phyloP scores from a whole-genome alignment of 345 rosid species.

The Trapa incisa region DNA sequence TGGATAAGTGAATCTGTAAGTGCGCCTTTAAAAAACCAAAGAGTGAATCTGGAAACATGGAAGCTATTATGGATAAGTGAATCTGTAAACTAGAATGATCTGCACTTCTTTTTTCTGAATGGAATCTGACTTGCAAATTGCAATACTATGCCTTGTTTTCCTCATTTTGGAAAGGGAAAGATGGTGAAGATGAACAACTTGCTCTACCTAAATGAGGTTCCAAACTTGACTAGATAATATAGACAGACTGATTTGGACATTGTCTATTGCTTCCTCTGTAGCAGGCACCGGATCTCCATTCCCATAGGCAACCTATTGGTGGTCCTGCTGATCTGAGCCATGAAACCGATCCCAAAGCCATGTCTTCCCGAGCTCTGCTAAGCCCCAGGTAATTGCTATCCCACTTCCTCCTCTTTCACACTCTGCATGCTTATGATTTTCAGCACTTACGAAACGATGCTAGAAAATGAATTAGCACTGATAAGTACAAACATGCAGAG shows the following conservation, averaged over 20 bases:
- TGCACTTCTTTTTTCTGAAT: no score
- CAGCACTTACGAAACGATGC: not conserved
- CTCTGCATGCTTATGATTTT: not conserved
- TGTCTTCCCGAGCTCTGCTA: constrained; percentile 28
- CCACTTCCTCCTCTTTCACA: not conserved
- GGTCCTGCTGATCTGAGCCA: constrained; percentile 30
- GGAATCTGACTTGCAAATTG: no score
- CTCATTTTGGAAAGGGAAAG: no score
- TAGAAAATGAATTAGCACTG: not conserved
- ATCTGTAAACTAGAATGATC: no score
- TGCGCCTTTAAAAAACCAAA: no score
- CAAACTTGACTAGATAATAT: not conserved
- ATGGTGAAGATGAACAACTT: no score
- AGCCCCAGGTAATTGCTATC: constrained; percentile 38
- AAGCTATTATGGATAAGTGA: no score
- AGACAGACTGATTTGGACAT: not conserved
- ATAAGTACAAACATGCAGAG: constrained; percentile 24
- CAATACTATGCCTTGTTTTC: no score
- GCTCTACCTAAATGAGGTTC: no score
- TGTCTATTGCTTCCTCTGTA: constrained; percentile 20
- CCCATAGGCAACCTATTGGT: constrained; percentile 27
- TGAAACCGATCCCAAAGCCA: constrained; percentile 24
- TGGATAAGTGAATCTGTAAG: no score
- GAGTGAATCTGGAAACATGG: no score
- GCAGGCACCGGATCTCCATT: constrained; percentile 53